Evolutionary conservation across 495 filamentous ascomycete genomes (phyloP).

Genomic region (Entonaema liquescens): DNA sequence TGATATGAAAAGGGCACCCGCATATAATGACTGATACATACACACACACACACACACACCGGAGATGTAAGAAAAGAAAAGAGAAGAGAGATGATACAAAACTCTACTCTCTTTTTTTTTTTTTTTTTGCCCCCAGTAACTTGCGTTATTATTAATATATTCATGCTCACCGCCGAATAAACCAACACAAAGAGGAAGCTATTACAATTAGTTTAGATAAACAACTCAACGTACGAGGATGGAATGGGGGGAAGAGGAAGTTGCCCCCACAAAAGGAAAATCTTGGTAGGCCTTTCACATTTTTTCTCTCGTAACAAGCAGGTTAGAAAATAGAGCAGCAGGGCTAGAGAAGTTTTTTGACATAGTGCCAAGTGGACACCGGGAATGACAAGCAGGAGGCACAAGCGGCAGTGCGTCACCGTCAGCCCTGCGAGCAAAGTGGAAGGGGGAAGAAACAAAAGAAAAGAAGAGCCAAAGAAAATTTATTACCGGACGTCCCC

Average conservation of each 20-base stretch:
- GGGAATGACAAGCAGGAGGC: conserved; percentile 38
- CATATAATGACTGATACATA: conserved; percentile 27
- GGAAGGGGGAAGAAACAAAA: neutral
- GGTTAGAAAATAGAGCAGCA: neutral
- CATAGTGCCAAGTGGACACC: conserved; percentile 15
- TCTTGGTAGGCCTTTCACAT: neutral
- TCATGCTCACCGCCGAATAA: conserved; percentile 29
- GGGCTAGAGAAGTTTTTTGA: neutral
- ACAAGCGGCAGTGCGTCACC: conserved; percentile 34
- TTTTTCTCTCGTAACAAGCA: conserved; percentile 25
- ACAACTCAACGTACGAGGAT: neutral
- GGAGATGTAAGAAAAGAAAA: neutral
- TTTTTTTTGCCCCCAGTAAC: neutral
- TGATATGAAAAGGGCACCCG: conserved; percentile 30
- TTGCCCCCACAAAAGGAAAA: conserved; percentile 21
- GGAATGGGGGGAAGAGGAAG: conserved; percentile 9
- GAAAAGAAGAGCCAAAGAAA: conserved; percentile 12
- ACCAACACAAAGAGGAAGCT: neutral
- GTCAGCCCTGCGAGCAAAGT: conserved; percentile 35
- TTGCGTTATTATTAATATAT: conserved; percentile 16
- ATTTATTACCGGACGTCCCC: conserved; percentile 41
- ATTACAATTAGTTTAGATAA: conserved; percentile 1
- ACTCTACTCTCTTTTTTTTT: neutral
- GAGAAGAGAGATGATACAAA: neutral
- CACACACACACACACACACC: too few species aligned